Percentiles rank a stretch among this genome's conserved stretches.
These are phyloP conservation scores for Pichia nanzhaoensis DNA, from an alignment of 805 yeast genomes.

Conservation along the genomic window DNA sequence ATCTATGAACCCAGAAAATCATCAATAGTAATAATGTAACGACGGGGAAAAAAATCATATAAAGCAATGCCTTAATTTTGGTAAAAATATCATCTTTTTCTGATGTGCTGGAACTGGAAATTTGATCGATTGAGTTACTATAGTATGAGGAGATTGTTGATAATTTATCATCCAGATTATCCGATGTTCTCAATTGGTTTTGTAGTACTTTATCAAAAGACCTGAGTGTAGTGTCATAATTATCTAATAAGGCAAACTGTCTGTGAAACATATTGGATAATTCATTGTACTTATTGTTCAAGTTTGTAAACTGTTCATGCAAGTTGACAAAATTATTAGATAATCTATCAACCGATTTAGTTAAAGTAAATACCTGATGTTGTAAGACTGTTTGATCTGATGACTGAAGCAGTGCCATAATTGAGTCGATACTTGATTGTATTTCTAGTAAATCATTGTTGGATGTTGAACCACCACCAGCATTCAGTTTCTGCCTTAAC, in stretches of 20 bases:
- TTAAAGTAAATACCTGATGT: slow-evolving; percentile 6
- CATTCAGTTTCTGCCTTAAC: slow-evolving; percentile 14
- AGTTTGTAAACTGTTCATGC: slow-evolving; percentile 1
- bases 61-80: slow-evolving; percentile 14
- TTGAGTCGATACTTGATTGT: slow-evolving; percentile 3
- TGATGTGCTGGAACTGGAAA: neutral
- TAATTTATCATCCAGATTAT: slow-evolving; percentile 12
- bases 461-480: neutral
- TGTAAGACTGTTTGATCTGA: slow-evolving; percentile 6
- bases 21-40: slow-evolving; percentile 35
- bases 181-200: slow-evolving; percentile 12
- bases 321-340: slow-evolving; percentile 7
- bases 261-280: slow-evolving; percentile 11
- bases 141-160: slow-evolving; percentile 5
- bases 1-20: slow-evolving; percentile 41
- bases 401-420: neutral
- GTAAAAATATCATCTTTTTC: slow-evolving; percentile 1
- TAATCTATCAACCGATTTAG: slow-evolving; percentile 7
- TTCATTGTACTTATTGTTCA: slow-evolving; percentile 11
- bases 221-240: slow-evolving; percentile 12
- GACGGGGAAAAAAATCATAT: slow-evolving; percentile 32
- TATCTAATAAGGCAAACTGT: slow-evolving; percentile 14
- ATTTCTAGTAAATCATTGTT: slow-evolving; percentile 3
- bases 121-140: neutral
- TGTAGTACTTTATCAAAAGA: slow-evolving; percentile 14